A percentile compares a stretch with the other conserved stretches of the same genome.
Evolutionary conservation across 2,329 filamentous ascomycete species (phyloP).

Genomic region (Sporothrix sp.): DNA sequence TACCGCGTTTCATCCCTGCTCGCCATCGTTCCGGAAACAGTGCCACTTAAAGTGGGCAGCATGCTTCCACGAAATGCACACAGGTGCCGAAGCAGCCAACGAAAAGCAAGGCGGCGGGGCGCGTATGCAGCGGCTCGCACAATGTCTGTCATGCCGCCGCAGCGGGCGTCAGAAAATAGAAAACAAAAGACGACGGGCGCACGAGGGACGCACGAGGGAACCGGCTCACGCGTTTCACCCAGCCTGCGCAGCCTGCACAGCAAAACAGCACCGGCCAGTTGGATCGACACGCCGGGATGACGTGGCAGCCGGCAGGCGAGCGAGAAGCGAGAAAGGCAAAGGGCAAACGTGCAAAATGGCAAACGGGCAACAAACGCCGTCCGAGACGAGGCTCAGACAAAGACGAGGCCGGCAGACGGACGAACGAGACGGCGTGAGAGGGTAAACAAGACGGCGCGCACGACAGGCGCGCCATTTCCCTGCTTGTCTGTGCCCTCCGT

Average conservation of each 20-base stretch:
- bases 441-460: slow-evolving; percentile 1
- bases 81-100: slow-evolving; percentile 3
- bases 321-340: background rate
- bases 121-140: too few relatives aligned
- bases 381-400: background rate
- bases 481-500: background rate
- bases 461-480: background rate
- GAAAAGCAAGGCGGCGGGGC: slow-evolving; percentile 8
- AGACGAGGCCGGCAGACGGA: background rate
- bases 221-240: too few relatives aligned
- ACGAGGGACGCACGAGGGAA: background rate
- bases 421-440: background rate
- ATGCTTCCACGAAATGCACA: background rate
- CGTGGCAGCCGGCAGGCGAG: slow-evolving; percentile 9
- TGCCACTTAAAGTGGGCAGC: slow-evolving; percentile 2
- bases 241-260: too few relatives aligned
- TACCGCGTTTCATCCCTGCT: slow-evolving; percentile 9
- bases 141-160: too few relatives aligned
- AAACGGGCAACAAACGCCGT: background rate
- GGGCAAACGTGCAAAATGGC: background rate
- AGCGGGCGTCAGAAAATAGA: background rate
- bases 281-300: slow-evolving; percentile 1
- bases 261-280: background rate
- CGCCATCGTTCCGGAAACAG: slow-evolving; percentile 7
- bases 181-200: background rate